Evolutionary conservation across 2,329 filamentous ascomycete genomes (phyloP), one percentile per base, ranked within the genome.

Genomic region (Daldinia eschscholtzii): DNA sequence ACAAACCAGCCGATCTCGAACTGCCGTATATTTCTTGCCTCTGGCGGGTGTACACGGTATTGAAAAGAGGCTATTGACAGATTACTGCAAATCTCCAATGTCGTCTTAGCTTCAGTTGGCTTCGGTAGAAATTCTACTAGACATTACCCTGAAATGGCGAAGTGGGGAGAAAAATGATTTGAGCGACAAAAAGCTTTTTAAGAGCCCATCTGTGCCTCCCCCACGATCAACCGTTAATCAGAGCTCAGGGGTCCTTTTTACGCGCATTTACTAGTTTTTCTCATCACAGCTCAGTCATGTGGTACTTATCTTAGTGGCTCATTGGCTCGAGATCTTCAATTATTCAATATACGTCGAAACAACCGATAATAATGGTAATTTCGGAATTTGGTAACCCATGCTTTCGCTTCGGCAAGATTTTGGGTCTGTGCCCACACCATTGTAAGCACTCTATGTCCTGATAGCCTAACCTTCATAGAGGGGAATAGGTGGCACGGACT

Each of bases 361-460:
- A 28, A 57, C 65, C 65, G 68, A 65, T 56, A 64, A 68, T 68
- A 59, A 63, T 56, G 57, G 65, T 66, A 66, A 71, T 71, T 71
- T 71, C 65, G 63, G 62, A 68, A 68, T 58, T 66, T 66, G 35
- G 35, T 44, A 57, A 61, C 64, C 57, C 56, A 59, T 64, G 61
- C 50, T 53, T 53, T 61, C 57, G 59, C 35, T 67, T 46, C 64
- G 61, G 48, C 60, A 42, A 70, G 58, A 67, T 67, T 48, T 35
- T 57, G 15, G 56, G 68, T 64, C 68, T 55, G 68, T 70, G 68
- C 65, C 60, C 33, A 37, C 52, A 30, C 35, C 35, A 44, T 65
- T 42, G 37, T 64, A 57, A 66, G 57, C 57, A 58, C 52, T 39
- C 42, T 64, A 65, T 56, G 53, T 39, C 4, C 35, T 39, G 35